phyloP scores from a whole-genome alignment of 2,329 filamentous ascomycete species.

The Paraconiothyrium brasiliense region DNA sequence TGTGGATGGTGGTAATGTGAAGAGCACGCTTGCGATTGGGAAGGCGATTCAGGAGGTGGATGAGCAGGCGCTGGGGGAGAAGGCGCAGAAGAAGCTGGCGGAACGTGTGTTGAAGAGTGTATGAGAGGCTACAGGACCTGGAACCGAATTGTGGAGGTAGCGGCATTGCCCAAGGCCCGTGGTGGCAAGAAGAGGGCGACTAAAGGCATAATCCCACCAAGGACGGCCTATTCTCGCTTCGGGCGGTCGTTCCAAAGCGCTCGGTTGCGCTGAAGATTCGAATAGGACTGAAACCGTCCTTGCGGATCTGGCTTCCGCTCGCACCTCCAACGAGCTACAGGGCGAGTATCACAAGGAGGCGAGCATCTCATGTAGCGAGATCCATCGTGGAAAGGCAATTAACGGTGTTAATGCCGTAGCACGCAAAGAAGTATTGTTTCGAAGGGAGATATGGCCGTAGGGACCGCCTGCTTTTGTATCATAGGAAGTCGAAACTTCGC shows the following conservation, averaged over 20 bases:
- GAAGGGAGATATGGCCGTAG: no score
- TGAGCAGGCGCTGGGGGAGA: conserved; percentile 68
- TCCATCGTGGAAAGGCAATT: no score
- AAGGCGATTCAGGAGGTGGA: conserved; percentile 82
- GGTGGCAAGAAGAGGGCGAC: not conserved
- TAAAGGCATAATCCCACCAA: not conserved
- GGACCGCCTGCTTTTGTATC: no score
- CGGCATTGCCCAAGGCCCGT: not conserved
- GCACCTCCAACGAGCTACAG: no score
- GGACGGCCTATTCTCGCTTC: not conserved
- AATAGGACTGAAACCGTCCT: not conserved
- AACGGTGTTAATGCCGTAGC: no score
- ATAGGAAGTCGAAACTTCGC: no score
- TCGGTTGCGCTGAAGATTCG: not conserved
- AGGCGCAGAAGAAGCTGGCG: conserved; percentile 76
- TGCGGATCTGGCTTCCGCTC: not conserved
- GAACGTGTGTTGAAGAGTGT: conserved; percentile 70
- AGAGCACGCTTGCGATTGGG: conserved; percentile 79
- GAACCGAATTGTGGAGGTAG: no score
- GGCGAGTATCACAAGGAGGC: no score
- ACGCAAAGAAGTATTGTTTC: not conserved
- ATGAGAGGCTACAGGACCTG: conserved; percentile 25
- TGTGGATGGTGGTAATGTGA: conserved; percentile 81
- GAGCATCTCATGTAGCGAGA: no score
- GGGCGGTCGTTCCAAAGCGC: not conserved